Conservation (phyloP, 768 basidiomycete species). For the Dentipellis fragilis region DNA sequence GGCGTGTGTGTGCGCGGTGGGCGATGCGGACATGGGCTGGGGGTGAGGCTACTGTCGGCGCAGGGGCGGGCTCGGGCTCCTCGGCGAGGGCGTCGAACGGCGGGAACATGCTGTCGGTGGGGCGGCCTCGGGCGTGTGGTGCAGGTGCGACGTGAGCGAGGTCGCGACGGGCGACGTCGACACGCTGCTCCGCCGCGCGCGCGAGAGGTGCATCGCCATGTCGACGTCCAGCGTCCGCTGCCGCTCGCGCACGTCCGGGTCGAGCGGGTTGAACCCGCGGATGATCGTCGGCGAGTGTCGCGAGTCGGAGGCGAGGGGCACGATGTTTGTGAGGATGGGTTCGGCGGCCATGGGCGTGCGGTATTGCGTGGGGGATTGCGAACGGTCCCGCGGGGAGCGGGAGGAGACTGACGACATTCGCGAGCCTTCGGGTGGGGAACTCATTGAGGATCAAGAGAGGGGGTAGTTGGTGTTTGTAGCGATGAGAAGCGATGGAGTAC, state of each 20-base stretch:
- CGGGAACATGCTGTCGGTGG: slow-evolving; percentile 29
- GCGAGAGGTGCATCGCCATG: slow-evolving; percentile 75
- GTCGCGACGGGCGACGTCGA: slow-evolving; percentile 29
- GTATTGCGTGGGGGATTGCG: not conserved
- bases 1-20: slow-evolving; percentile 74
- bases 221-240: slow-evolving; percentile 93
- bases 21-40: slow-evolving; percentile 15
- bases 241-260: slow-evolving; percentile 71
- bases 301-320: not conserved
- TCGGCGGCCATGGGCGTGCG: not conserved
- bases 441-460: too few species aligned
- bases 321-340: too few species aligned
- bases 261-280: slow-evolving; percentile 57
- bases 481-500: too few species aligned
- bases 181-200: slow-evolving; percentile 60
- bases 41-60: too few species aligned
- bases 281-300: slow-evolving; percentile 54
- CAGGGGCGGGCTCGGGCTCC: slow-evolving; percentile 35
- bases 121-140: slow-evolving; percentile 16
- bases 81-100: slow-evolving; percentile 35
- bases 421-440: not conserved
- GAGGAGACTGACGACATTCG: not conserved
- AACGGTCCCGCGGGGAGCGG: not conserved
- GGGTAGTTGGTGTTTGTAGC: too few species aligned
- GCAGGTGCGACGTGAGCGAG: not conserved